Evolutionary conservation across 1,284 basidiomycete genomes (phyloP), one percentile per base, ranked within the genome.

Genomic region (Mrakiaceae sp.): DNA sequence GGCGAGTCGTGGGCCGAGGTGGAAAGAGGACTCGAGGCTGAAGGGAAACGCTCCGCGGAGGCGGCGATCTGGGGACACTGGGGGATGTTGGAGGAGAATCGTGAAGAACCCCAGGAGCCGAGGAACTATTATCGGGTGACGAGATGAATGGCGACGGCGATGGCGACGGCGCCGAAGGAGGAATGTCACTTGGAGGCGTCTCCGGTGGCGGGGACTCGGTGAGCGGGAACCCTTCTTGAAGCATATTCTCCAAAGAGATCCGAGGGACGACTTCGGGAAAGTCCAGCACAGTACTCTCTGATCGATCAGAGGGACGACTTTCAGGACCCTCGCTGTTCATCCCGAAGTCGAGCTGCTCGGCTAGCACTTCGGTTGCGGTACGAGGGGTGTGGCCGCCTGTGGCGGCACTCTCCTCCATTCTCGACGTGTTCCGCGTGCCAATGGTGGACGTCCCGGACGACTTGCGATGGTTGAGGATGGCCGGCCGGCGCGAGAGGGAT

Each of bases 11-110:
- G 2, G 27, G 27, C 27, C 27, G 27, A 27, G 27, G 27, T 27
- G 27, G 27, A 27, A 27, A 27, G 27, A 27, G 27, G 27, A 27
- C 27, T 27, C 27, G 70, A 66, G 76, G 75, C 58, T 76, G 77
- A 58, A 76, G 69, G 43, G 27, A n/a, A 12, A 52, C 2, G 44
- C 16, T 16, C 9, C 40, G 27, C 40, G 49, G 58, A 14, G 40
- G 48, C 4, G 39, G 58, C 5, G 6, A 3, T 27, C 16, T 52
- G 11, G 58, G 0, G 10, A 16, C 2, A 11, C 49, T 3, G 5
- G 58, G 16, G 14, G 46, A 16, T 40, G 58, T 27, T 44, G 12
- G 47, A 49, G 58, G 8, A 8, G 58, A n/a, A 50, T 14, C 0
- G 49, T 27, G n/a, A 48, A 27, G 5, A 8, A 27, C 7, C 8